Conservation (phyloP, 2,329 filamentous ascomycete species). For the Penicillium concentricum region DNA sequence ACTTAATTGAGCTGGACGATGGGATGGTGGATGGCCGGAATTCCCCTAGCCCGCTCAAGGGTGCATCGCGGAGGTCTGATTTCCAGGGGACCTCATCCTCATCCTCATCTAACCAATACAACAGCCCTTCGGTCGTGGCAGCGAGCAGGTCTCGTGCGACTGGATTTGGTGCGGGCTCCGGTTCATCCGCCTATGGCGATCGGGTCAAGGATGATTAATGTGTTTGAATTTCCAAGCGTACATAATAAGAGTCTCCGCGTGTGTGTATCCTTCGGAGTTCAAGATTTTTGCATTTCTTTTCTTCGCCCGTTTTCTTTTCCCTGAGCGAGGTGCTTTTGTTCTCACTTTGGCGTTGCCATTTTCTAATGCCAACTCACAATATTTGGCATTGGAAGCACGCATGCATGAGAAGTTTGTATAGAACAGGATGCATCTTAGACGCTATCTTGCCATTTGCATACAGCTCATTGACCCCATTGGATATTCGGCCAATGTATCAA, state of each 20-base stretch:
- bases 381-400: not conserved
- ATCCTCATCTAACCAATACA: conserved; percentile 25
- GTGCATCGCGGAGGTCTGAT: conserved; percentile 17
- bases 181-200: conserved; percentile 16
- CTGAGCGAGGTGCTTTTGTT: conserved; percentile 18
- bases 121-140: conserved; percentile 25
- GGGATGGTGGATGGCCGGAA: conserved; percentile 29
- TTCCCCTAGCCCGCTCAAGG: conserved; percentile 19
- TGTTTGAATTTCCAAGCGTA: conserved; percentile 19
- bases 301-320: not conserved
- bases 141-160: conserved; percentile 39
- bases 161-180: conserved; percentile 13
- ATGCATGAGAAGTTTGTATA: not conserved
- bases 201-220: conserved; percentile 33
- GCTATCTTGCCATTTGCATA: not conserved
- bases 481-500: not conserved
- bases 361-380: not conserved
- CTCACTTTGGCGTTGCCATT: not conserved
- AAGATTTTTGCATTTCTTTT: conserved; percentile 12
- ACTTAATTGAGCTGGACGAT: conserved; percentile 47
- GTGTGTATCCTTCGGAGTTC: conserved; percentile 10
- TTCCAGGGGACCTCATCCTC: conserved; percentile 22
- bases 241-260: conserved; percentile 23
- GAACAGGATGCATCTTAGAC: not conserved
- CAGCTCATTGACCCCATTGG: not conserved